phyloP scores from a whole-genome alignment of 2,329 filamentous ascomycete genomes.

The Colletotrichum magnum region DNA sequence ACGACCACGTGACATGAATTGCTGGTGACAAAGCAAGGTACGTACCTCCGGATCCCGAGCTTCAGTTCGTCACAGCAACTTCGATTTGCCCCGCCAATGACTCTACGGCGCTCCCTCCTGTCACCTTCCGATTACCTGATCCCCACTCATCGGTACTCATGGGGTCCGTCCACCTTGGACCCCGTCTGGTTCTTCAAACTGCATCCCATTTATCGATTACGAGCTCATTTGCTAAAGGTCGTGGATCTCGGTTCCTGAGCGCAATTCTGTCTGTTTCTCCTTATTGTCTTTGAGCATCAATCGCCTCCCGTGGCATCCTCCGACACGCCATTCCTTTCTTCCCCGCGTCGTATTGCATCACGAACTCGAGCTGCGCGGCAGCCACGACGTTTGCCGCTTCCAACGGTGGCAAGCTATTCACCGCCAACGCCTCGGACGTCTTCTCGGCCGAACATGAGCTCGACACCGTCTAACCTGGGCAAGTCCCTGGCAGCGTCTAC shows the following conservation, averaged over 20 bases:
- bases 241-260: constrained; percentile 8
- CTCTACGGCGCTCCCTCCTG: constrained; percentile 50
- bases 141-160: constrained; percentile 48
- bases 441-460: constrained; percentile 43
- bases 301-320: background rate
- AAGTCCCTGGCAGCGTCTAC: constrained; percentile 66
- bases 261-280: constrained; percentile 1
- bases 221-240: constrained; percentile 1
- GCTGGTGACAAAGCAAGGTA: background rate
- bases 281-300: background rate
- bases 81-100: constrained; percentile 54
- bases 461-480: constrained; percentile 58
- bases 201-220: constrained; percentile 20
- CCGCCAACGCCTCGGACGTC: background rate
- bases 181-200: constrained; percentile 44
- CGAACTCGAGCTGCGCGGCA: constrained; percentile 16
- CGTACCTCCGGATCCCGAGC: constrained; percentile 35
- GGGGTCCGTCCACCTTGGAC: constrained; percentile 54
- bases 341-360: constrained; percentile 26
- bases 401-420: constrained; percentile 11
- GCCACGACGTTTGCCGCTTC: constrained; percentile 18
- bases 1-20: background rate
- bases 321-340: constrained; percentile 1
- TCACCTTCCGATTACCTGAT: constrained; percentile 53
- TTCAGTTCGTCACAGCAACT: constrained; percentile 46